Evolutionary conservation across 169 alveolate species (phyloP).

Genomic region (Fabrea salina): DNA sequence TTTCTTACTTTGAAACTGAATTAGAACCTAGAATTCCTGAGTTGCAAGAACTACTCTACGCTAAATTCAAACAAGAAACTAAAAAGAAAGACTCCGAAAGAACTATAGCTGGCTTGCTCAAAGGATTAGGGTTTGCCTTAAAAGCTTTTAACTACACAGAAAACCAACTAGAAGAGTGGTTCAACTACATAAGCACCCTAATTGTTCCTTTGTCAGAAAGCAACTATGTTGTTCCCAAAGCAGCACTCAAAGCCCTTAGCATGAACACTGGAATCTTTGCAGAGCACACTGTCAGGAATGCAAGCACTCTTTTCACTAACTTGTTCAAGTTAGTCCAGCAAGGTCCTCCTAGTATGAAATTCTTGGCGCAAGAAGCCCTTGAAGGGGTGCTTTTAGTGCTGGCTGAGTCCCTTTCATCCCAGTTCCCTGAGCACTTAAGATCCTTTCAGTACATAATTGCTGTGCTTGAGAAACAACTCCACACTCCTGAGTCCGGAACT

Average conservation of each 20-base stretch:
- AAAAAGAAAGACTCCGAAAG: slow-evolving; percentile 50
- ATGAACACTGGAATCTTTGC: slow-evolving; percentile 30
- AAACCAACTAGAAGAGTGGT: slow-evolving; percentile 32
- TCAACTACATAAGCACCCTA: slow-evolving; percentile 21
- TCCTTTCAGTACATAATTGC: slow-evolving; percentile 12
- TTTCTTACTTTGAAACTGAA: slow-evolving; percentile 30
- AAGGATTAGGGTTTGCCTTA: slow-evolving; percentile 43
- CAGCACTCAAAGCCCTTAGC: slow-evolving; percentile 38
- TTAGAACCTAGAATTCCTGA: slow-evolving; percentile 29
- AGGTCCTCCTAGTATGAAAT: background rate
- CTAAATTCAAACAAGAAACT: slow-evolving; percentile 34
- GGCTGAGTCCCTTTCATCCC: background rate
- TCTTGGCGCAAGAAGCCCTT: background rate
- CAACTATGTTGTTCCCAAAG: slow-evolving; percentile 38
- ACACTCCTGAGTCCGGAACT: background rate
- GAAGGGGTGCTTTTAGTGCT: slow-evolving; percentile 1
- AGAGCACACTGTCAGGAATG: background rate
- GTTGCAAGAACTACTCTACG: slow-evolving; percentile 38
- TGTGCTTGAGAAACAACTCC: background rate
- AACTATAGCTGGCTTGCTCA: slow-evolving; percentile 49
- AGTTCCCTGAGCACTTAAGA: background rate
- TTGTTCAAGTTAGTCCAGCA: background rate
- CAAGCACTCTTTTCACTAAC: background rate
- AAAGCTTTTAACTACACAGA: slow-evolving; percentile 38
- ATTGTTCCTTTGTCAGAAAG: slow-evolving; percentile 38